phyloP scores from a whole-genome alignment of 331 rosid species.

The Stylosanthes scabra region DNA sequence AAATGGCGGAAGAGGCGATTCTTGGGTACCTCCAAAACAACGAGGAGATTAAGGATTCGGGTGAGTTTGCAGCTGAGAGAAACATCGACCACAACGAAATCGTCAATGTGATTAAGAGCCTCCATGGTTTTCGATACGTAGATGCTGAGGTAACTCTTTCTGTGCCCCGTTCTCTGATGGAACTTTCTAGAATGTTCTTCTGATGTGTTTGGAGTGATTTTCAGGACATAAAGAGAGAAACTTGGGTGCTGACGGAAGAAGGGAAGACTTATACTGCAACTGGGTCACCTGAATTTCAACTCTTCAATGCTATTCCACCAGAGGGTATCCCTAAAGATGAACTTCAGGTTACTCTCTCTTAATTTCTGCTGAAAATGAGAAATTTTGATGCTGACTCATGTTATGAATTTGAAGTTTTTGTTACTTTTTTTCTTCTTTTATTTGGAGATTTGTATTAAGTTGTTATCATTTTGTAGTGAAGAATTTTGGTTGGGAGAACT shows the following conservation, averaged over 20 bases:
- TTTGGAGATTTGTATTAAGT: background rate
- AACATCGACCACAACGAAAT: slow-evolving; percentile 70
- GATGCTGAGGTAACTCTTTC: slow-evolving; percentile 50
- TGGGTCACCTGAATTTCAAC: slow-evolving; percentile 84
- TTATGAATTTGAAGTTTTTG: background rate
- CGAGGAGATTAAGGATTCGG: slow-evolving; percentile 70
- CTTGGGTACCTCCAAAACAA: slow-evolving; percentile 58
- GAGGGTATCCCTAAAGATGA: slow-evolving; percentile 88
- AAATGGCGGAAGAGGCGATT: slow-evolving; percentile 69
- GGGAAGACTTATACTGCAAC: slow-evolving; percentile 68
- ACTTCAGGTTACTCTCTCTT: slow-evolving; percentile 58
- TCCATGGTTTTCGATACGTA: slow-evolving; percentile 78
- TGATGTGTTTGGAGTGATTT: background rate
- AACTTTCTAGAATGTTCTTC: background rate
- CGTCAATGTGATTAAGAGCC: slow-evolving; percentile 85
- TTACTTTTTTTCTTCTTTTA: background rate
- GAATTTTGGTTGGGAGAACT: background rate
- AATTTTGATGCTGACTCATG: background rate
- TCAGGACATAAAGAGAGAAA: slow-evolving; percentile 81
- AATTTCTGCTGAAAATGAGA: background rate
- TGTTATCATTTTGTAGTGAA: background rate
- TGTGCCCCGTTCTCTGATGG: background rate
- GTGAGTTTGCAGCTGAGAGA: slow-evolving; percentile 63
- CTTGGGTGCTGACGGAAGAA: slow-evolving; percentile 79
- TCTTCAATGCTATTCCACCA: slow-evolving; percentile 72